phyloP scores from a whole-genome alignment of 225 moss, liverwort and hornwort species.

The Takakia lepidozioides region DNA sequence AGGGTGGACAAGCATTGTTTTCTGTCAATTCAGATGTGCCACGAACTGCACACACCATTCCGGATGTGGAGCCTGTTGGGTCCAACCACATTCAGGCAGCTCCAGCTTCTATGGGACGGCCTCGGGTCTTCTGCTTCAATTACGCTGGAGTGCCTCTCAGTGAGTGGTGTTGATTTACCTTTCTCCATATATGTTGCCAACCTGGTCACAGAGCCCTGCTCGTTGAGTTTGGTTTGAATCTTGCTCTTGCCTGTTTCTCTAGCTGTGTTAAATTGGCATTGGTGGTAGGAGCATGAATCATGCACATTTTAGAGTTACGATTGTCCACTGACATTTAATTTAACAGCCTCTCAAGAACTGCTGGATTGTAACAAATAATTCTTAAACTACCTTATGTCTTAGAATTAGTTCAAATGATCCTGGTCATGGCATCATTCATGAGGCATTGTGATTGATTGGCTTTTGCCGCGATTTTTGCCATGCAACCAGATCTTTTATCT shows the following conservation, averaged over 20 bases:
- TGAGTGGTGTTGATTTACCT: constrained; percentile 9
- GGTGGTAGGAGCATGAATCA: neutral
- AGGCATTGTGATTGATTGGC: too few species aligned
- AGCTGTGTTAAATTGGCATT: neutral
- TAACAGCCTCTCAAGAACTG: too few species aligned
- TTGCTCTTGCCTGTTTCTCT: neutral
- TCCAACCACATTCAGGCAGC: constrained; percentile 21
- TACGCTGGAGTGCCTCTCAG: constrained; percentile 41
- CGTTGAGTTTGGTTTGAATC: neutral
- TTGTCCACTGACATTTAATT: too few species aligned
- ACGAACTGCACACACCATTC: constrained; percentile 26
- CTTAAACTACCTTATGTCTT: too few species aligned
- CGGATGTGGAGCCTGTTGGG: constrained; percentile 26
- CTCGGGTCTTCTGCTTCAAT: constrained; percentile 65
- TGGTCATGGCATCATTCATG: too few species aligned
- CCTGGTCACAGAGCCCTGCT: too few species aligned
- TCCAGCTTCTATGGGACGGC: constrained; percentile 36
- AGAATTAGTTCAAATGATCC: too few species aligned
- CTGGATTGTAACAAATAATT: too few species aligned
- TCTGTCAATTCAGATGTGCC: constrained; percentile 23
- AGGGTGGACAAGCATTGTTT: constrained; percentile 29
- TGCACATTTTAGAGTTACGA: neutral
- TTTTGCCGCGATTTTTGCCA: too few species aligned
- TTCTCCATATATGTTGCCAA: neutral
- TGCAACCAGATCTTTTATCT: too few species aligned